phyloP scores from a whole-genome alignment of 2,329 filamentous ascomycete genomes.

The Graphilbum fragrans region DNA sequence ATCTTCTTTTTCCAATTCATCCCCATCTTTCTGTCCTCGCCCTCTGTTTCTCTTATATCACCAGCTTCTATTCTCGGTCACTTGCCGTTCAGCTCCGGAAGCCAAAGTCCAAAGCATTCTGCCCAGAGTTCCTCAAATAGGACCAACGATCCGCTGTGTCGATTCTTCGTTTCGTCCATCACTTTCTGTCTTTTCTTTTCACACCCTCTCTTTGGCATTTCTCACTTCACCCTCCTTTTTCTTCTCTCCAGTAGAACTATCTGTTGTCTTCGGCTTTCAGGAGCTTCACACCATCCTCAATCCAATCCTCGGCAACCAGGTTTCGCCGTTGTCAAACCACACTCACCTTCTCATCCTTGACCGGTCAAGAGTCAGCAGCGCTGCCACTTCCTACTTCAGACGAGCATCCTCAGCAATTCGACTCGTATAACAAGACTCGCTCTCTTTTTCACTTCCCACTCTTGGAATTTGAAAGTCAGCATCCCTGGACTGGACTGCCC shows the following conservation, averaged over 20 bases:
- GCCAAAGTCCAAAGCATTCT: too few relatives aligned
- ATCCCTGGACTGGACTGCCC: conserved; percentile 8
- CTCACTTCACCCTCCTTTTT: not conserved
- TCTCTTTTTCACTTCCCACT: not conserved
- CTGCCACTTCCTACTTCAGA: conserved; percentile 10
- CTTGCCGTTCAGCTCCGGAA: too few relatives aligned
- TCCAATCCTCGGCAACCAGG: too few relatives aligned
- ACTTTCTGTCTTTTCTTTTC: too few relatives aligned
- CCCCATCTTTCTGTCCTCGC: not conserved
- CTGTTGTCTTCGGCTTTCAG: too few relatives aligned
- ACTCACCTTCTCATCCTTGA: conserved; percentile 9
- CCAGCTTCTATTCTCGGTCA: not conserved
- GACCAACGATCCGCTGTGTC: too few relatives aligned
- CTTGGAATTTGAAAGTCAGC: not conserved
- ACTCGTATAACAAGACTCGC: too few relatives aligned
- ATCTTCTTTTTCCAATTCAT: not conserved
- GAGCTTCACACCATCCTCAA: too few relatives aligned
- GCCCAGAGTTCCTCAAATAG: too few relatives aligned
- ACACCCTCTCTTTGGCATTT: not conserved
- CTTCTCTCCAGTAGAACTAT: too few relatives aligned
- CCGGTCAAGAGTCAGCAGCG: conserved; percentile 14
- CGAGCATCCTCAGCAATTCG: conserved; percentile 3
- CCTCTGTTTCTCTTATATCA: not conserved
- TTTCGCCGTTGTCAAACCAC: not conserved
- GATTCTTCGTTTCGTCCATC: conserved; percentile 6